Percentiles rank a stretch among this genome's conserved stretches.
Evolutionary conservation across 2,329 filamentous ascomycete species (phyloP).

Genomic region (Fusarium goolgardi): DNA sequence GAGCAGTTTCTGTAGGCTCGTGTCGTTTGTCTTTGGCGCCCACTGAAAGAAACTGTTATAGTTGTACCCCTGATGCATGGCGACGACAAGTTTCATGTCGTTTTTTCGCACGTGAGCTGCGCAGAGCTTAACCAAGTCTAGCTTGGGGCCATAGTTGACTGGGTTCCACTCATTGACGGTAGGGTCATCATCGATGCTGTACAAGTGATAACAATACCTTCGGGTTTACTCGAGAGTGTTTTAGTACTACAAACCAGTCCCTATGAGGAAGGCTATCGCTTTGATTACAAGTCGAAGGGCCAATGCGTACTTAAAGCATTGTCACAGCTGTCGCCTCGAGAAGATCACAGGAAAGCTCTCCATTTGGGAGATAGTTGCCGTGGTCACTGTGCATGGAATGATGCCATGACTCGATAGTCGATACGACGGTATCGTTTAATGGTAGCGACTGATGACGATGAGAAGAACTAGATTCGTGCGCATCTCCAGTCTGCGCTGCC

Average conservation of each 20-base stretch:
- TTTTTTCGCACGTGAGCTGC: constrained; percentile 12
- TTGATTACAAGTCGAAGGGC: rapidly evolving
- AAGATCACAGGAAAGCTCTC: neutral
- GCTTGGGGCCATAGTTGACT: constrained; percentile 10
- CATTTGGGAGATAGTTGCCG: no score
- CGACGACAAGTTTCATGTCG: constrained; percentile 21
- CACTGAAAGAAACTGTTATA: constrained; percentile 22
- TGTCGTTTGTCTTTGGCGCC: constrained; percentile 16
- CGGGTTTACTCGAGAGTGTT: rapidly evolving
- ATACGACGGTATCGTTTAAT: neutral
- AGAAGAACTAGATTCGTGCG: constrained; percentile 7
- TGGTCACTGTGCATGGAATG: neutral
- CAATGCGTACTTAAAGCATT: neutral
- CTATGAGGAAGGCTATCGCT: neutral
- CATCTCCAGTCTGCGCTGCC: neutral
- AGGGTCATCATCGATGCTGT: neutral
- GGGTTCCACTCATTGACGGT: constrained; percentile 25
- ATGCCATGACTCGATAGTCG: neutral
- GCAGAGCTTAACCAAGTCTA: constrained; percentile 20
- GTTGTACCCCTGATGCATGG: constrained; percentile 31
- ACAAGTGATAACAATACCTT: rapidly evolving
- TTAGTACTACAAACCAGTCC: neutral
- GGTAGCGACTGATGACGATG: neutral
- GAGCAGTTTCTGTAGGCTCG: constrained; percentile 3
- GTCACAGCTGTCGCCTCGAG: no score